Evolutionary conservation across 345 rosid species (phyloP), one percentile per base, ranked within the genome.

Genomic region (Sisymbrium irio): DNA sequence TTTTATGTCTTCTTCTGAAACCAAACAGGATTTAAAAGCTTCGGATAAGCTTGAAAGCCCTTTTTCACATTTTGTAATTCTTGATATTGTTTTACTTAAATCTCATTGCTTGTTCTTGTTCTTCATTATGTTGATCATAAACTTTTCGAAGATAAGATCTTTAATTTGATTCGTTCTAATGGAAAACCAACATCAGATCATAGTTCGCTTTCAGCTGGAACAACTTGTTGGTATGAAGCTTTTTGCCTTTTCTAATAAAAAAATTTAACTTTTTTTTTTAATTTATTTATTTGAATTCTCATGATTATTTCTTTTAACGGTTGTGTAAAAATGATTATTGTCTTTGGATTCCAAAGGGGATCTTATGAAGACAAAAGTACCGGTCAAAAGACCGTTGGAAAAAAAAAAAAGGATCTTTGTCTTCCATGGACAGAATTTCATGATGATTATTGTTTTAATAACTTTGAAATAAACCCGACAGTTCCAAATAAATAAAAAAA

Each of bases 301-400:
- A 49, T 75, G 74, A 75, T 75, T 8, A 67, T 69, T 45, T 69
- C 15, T 55, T 69, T 53, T 25, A 69, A 62, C 51, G 65, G 63
- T 35, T 50, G 18, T 27, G 65, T 54, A 55, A 69, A 69, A 76
- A 55, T 76, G 79, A 69, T 76, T 5, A 55, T 55, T 71, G 44
- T 77, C 80, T 77, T 77, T 77, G 80, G 80, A 77, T 77, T 71
- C 80, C 76, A 64, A 63, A 77, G 59, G 15, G 80, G 55, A 77
- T 77, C 80, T 77, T 77, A 77, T 63, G 76, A 64, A 64, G 62
- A 71, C 40, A 77, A 64, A 77, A 65, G 75, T 71, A 39, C 67
- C 56, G 67, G 80, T 77, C 76, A 77, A 77, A 77, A 71, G 72
- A 65, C 80, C 68, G 80, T 77, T 71, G 72, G 40, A 14, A 46